phyloP scores from a whole-genome alignment of 768 basidiomycete genomes.

The Multifurca ochricompacta region DNA sequence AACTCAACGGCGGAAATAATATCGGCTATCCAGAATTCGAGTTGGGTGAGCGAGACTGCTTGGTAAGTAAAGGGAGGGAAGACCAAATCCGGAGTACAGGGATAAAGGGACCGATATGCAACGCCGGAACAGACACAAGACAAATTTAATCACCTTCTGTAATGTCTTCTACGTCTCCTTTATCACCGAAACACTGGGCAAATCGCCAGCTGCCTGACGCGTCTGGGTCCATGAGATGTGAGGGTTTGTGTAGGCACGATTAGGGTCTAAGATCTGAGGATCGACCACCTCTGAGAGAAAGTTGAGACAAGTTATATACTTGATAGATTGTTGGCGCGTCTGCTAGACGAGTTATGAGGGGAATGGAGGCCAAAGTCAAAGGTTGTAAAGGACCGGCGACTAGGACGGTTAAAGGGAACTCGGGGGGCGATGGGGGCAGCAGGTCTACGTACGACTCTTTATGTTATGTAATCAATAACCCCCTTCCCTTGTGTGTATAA shows the following conservation, averaged over 20 bases:
- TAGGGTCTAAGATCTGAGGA: slow-evolving; percentile 22
- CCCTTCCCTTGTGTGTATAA: too few species aligned
- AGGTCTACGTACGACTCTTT: slow-evolving; percentile 2
- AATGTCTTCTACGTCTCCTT: slow-evolving; percentile 98
- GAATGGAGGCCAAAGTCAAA: slow-evolving; percentile 7
- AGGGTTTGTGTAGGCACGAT: slow-evolving; percentile 19
- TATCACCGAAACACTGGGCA: slow-evolving; percentile 99
- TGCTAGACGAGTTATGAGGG: slow-evolving; percentile 6
- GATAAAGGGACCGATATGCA: background rate
- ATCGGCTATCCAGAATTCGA: slow-evolving; percentile 57
- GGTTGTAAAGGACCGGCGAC: slow-evolving; percentile 14
- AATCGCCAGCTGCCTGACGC: slow-evolving; percentile 91
- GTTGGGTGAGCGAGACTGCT: slow-evolving; percentile 4
- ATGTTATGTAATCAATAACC: slow-evolving; percentile 11
- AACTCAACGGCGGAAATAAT: slow-evolving; percentile 99
- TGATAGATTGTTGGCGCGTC: slow-evolving; percentile 7
- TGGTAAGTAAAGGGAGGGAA: slow-evolving; percentile 3
- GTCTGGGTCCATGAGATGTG: slow-evolving; percentile 69
- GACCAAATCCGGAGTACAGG: slow-evolving; percentile 3
- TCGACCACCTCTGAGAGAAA: slow-evolving; percentile 10
- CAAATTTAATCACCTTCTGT: slow-evolving; percentile 72
- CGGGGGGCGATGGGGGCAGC: too few species aligned
- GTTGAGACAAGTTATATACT: background rate
- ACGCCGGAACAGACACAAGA: slow-evolving; percentile 13
- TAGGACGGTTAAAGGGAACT: background rate